Percentiles rank a stretch among this genome's conserved stretches.
These are phyloP conservation scores for Phytophthora agathidicida DNA, from an alignment of 352 stramenopile genomes.

Conservation along the genomic window DNA sequence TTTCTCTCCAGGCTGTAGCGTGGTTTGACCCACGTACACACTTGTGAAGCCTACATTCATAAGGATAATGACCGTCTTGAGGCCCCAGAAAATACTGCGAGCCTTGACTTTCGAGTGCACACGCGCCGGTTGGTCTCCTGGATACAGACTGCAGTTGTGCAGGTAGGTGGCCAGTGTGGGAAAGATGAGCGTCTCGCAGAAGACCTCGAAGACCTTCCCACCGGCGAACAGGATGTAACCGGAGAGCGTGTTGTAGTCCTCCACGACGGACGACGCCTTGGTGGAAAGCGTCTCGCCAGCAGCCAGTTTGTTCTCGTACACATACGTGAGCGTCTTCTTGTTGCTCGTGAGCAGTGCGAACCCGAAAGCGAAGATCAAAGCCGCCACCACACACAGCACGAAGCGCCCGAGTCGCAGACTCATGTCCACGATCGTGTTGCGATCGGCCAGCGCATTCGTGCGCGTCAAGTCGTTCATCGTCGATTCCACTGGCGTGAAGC, in stretches of 20 bases:
- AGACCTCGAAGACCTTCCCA: constrained; percentile 64
- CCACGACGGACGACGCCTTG: constrained; percentile 37
- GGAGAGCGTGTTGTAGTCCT: constrained; percentile 56
- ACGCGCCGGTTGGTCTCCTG: constrained; percentile 57
- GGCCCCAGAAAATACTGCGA: constrained; percentile 58
- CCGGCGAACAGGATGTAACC: constrained; percentile 53
- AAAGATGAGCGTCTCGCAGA: constrained; percentile 65
- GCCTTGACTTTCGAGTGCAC: constrained; percentile 49
- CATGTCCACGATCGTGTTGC: constrained; percentile 69
- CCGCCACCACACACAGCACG: constrained; percentile 38
- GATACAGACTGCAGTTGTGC: constrained; percentile 65
- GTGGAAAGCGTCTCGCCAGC: constrained; percentile 26
- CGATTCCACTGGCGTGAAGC: constrained; percentile 16
- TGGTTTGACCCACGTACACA: constrained; percentile 57
- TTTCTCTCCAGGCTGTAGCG: background rate
- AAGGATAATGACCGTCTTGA: constrained; percentile 67
- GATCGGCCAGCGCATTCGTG: constrained; percentile 54
- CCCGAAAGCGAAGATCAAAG: constrained; percentile 42
- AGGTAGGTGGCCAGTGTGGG: constrained; percentile 61
- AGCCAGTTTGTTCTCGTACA: constrained; percentile 25
- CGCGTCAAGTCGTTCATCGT: constrained; percentile 28
- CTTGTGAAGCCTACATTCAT: constrained; percentile 68
- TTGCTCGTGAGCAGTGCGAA: constrained; percentile 52
- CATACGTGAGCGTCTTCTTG: constrained; percentile 37
- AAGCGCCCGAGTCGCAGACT: constrained; percentile 54